Percentiles rank a stretch among this genome's conserved stretches.
Evolutionary conservation across 257 asterid genomes (phyloP).

Genomic region (Solanum rostratum): DNA sequence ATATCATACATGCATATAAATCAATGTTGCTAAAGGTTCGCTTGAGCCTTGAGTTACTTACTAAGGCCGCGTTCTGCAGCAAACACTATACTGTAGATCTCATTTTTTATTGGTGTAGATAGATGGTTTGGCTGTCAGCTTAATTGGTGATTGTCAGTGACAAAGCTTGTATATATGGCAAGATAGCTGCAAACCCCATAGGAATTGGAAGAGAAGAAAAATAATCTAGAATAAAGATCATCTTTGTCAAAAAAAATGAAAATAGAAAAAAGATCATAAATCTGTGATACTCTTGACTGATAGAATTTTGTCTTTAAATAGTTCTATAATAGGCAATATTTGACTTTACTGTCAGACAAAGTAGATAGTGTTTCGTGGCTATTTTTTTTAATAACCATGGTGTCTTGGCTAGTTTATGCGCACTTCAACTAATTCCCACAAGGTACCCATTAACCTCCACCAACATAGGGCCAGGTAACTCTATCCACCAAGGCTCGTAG

Average conservation of each 20-base stretch:
- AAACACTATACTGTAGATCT: not conserved
- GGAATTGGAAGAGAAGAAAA: not conserved
- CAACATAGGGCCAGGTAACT: not conserved
- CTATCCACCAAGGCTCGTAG: not conserved
- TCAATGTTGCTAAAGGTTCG: not conserved
- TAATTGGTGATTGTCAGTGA: not conserved
- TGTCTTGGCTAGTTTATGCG: not conserved
- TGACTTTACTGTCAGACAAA: not conserved
- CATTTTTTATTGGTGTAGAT: not conserved
- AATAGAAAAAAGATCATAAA: not conserved
- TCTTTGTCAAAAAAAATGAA: too few species aligned
- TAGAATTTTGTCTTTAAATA: not conserved
- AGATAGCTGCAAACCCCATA: not conserved
- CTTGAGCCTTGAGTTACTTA: not conserved
- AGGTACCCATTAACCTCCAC: not conserved
- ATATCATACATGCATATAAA: not conserved
- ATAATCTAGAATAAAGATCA: not conserved
- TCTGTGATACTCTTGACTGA: not conserved
- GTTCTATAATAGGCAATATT: not conserved
- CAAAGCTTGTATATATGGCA: not conserved
- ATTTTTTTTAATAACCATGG: not conserved
- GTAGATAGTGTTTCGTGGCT: not conserved
- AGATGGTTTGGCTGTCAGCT: not conserved
- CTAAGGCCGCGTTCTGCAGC: not conserved
- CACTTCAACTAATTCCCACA: not conserved